Evolutionary conservation across 495 filamentous ascomycete species (phyloP), one percentile per base, ranked within the genome.

Genomic region (Penicillium odoratum): DNA sequence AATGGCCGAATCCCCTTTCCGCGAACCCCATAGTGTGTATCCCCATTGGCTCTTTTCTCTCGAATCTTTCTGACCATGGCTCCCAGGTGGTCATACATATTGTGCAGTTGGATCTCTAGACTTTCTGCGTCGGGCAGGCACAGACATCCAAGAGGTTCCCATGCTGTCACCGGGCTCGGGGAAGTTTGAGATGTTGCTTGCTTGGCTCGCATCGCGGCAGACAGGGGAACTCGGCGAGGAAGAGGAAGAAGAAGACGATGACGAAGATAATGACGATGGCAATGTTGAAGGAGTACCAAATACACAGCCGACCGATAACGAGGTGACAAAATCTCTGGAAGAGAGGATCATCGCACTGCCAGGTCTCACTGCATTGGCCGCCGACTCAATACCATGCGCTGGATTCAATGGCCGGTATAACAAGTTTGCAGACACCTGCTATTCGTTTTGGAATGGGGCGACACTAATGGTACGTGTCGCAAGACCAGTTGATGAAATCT

Each of bases 341-440:
- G 69, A 75, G 4, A 51, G 55, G 42, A 53, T 77, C 21, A 61
- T 57, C 13, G 63, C 65, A 30, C 69, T 82, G 38, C 64, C 78
- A 36, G 55, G 60, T 38, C 60, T 84, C 49, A 45, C 61, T 49
- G 55, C 57, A 42, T 71, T 46, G 42, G 70, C 55, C 48, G 74
- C 44, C 51, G 60, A 65, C 43, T 69, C 61, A 61, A 73, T 79
- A 69, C 78, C 68, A 47, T 84, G 75, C 58, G 80, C 82, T 7
- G 93, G 91, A 25, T 90, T 95, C 68, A 96, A 93, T 63, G 94
- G 94, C 44, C 85, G 94, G 34, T 83, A 81, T 58, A 97, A 97
- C 74, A 98, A 98, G 67, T 69, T 83, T 11, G 86, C 87, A 18
- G 94, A 98, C 73, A 98, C 93, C 2, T 98, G 94, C 72, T 98